phyloP scores from a whole-genome alignment of 805 yeast genomes.

The Tetrapisispora arboricola region DNA sequence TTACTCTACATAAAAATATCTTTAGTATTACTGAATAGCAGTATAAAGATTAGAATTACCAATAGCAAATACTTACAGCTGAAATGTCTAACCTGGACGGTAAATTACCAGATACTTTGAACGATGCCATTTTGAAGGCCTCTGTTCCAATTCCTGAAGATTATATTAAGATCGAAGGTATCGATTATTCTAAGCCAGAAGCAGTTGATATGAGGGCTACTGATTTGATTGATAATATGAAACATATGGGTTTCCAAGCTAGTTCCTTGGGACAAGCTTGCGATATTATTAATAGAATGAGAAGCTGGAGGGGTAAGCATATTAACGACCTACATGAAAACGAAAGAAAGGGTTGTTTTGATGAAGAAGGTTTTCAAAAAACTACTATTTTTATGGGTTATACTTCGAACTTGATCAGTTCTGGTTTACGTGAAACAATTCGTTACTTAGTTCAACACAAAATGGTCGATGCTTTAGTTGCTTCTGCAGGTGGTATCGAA shows the following conservation, averaged over 20 bases:
- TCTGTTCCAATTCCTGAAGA: slow-evolving; percentile 80
- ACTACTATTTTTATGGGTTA: slow-evolving; percentile 92
- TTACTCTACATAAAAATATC: too few relatives aligned
- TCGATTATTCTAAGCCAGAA: slow-evolving; percentile 74
- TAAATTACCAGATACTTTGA: slow-evolving; percentile 57
- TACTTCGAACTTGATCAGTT: slow-evolving; percentile 90
- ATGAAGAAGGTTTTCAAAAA: slow-evolving; percentile 66
- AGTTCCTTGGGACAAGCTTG: slow-evolving; percentile 78
- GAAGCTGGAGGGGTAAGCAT: slow-evolving; percentile 84
- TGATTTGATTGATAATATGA: slow-evolving; percentile 75
- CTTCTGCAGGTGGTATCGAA: slow-evolving; percentile 98
- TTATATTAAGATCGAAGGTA: slow-evolving; percentile 72
- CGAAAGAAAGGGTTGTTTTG: slow-evolving; percentile 63
- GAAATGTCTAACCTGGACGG: slow-evolving; percentile 31
- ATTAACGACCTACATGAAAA: slow-evolving; percentile 59
- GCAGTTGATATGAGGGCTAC: slow-evolving; percentile 71
- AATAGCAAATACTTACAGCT: not conserved
- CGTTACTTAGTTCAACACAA: slow-evolving; percentile 86
- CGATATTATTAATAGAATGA: slow-evolving; percentile 86
- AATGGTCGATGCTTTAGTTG: slow-evolving; percentile 88
- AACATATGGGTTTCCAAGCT: slow-evolving; percentile 95
- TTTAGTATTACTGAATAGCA: not conserved
- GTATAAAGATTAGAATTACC: not conserved
- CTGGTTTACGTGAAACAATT: slow-evolving; percentile 87
- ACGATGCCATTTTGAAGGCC: slow-evolving; percentile 83